Percentiles rank a stretch among this genome's conserved stretches.
Conservation (phyloP, 495 filamentous ascomycete genomes). For the Penicillium antarcticum region DNA sequence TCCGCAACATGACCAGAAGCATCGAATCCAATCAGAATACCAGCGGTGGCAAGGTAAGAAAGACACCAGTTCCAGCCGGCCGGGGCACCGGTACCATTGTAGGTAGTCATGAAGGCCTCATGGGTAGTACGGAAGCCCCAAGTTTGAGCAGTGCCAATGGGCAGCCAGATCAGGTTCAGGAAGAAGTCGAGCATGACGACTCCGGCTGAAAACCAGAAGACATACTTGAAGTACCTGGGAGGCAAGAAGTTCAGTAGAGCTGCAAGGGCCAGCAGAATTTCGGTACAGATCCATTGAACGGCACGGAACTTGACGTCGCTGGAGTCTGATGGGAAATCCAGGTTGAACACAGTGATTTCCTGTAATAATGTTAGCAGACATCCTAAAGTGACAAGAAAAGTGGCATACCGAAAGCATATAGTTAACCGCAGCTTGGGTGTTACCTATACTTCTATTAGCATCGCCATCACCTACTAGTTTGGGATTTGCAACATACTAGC, state of each 20-base stretch:
- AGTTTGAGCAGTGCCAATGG: constrained; percentile 49
- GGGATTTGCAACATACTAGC: constrained; percentile 25
- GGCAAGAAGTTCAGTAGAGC: constrained; percentile 44
- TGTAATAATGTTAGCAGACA: constrained; percentile 3
- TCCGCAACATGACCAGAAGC: constrained; percentile 55
- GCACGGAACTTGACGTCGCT: constrained; percentile 48
- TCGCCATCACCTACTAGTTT: neutral
- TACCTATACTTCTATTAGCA: constrained; percentile 23
- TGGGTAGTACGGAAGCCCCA: constrained; percentile 54
- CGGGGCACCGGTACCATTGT: constrained; percentile 54
- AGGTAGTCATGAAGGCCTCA: constrained; percentile 56
- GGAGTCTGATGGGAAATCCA: constrained; percentile 46
- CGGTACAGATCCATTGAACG: constrained; percentile 50
- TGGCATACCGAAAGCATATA: constrained; percentile 50
- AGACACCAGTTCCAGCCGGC: constrained; percentile 59
- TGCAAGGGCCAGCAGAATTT: constrained; percentile 44
- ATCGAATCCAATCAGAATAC: constrained; percentile 57
- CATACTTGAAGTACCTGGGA: constrained; percentile 39
- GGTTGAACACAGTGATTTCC: constrained; percentile 53
- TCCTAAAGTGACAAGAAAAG: neutral
- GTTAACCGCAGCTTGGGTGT: constrained; percentile 51
- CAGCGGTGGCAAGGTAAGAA: constrained; percentile 55
- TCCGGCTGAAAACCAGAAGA: constrained; percentile 47
- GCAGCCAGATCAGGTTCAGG: constrained; percentile 55
- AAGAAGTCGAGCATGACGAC: constrained; percentile 54